Base-by-base conservation (phyloP, 2,329 filamentous ascomycete species). In the Sordariomycetes sp. region DNA sequence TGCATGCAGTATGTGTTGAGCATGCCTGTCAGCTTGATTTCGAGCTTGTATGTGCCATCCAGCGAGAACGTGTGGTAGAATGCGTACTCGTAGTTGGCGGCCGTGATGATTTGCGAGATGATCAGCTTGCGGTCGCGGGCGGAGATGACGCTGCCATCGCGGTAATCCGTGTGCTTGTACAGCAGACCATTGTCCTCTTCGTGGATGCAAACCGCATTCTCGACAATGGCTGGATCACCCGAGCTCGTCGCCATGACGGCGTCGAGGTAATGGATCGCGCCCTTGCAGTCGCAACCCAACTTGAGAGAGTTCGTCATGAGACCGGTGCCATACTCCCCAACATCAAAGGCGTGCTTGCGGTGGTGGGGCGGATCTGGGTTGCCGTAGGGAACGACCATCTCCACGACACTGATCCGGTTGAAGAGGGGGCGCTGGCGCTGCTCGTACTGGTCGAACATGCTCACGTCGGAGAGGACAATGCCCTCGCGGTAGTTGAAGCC, bases 401-500 rank as follows among this genome's bases (percentile, higher is more conserved):
- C 82, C 38, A 72, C 72, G 30, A 85, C 63, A 15, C 71, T 74
- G 35, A 86, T 57, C 3, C 81, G 69, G 56, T 86, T 79, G 54
- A 85, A 72, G 21, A 85, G 61, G 26, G 70, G 75, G 32, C 78
- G 67, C 45, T 57, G 51, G 12, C 51, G 54, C 17, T 47, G 42
- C 39, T 57, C 51, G 15, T 55, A 47, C 4, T 51, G 50, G 23
- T 72, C 74, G 46, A 80, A 74, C 46, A 81, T 83, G 44, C 68
- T 65, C 6, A 86, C 60, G 44, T 86, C 77, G 41, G 84, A 80
- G 1, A 86, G 66, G 3, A 80, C 78, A 12, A 77, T 72, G 16
- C 81, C 81, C 55, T 86, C 82, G 9, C 81, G 66, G 40, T 74
- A 70, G 61, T 82, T 84, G 63, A 82, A 85, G 30, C 73, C 73